A percentile compares a stretch with the other conserved stretches of the same genome.
Evolutionary conservation across 2,329 filamentous ascomycete genomes (phyloP).

Genomic region (Colletotrichum kahawae): DNA sequence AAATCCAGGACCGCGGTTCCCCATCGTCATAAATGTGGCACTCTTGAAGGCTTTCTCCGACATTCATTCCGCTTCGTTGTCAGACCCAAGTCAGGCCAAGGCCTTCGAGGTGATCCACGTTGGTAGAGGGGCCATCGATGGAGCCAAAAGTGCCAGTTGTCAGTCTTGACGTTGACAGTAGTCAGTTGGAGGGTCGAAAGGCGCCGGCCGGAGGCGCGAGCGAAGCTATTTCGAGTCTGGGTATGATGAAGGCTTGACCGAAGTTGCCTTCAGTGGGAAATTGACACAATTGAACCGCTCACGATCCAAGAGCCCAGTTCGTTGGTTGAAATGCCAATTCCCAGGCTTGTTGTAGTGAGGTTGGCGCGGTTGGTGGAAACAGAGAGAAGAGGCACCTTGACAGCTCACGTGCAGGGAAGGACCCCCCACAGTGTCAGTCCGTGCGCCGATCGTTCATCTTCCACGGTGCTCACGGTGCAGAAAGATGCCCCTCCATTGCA

Average conservation of each 20-base stretch:
- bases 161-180: not conserved
- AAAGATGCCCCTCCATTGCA: conserved; percentile 10
- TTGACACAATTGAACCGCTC: not conserved
- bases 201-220: not conserved
- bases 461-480: not conserved
- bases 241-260: not conserved
- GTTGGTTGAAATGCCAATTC: not conserved
- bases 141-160: not conserved
- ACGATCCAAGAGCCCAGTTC: not conserved
- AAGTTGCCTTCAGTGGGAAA: not conserved
- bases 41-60: not conserved
- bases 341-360: not conserved
- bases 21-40: not conserved
- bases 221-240: not conserved
- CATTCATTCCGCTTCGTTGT: not conserved
- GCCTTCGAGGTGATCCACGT: not conserved
- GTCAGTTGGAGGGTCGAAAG: not conserved
- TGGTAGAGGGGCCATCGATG: not conserved
- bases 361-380: not conserved
- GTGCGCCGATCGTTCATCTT: not conserved
- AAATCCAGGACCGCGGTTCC: not conserved
- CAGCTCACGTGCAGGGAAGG: not conserved
- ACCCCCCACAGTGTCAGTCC: not conserved
- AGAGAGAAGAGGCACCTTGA: not conserved
- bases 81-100: not conserved